Conservation (phyloP, 805 yeast species). For the Candida corydali region DNA sequence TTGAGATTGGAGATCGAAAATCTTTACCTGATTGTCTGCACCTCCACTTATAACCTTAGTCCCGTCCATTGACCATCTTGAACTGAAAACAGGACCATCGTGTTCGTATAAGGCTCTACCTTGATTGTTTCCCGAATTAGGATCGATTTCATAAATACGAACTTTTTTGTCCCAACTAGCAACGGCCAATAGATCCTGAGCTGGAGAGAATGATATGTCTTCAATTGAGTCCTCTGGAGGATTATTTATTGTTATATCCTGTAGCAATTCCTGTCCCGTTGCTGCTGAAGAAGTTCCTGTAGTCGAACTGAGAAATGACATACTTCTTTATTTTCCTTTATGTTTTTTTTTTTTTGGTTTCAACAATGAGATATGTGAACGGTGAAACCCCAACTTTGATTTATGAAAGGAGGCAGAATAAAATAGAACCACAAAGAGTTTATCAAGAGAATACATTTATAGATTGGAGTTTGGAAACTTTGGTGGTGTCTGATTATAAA, state of each 20-base stretch:
- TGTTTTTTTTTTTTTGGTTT: not conserved
- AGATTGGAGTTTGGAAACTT: conserved; percentile 51
- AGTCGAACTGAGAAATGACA: conserved; percentile 34
- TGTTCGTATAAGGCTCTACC: conserved; percentile 90
- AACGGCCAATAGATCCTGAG: conserved; percentile 73
- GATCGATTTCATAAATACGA: conserved; percentile 80
- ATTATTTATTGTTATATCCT: conserved; percentile 66
- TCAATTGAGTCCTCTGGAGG: conserved; percentile 92
- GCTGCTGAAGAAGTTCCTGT: conserved; percentile 32
- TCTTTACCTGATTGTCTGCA: conserved; percentile 79
- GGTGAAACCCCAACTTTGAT: conserved; percentile 12
- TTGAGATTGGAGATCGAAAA: conserved; percentile 78
- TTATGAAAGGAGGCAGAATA: not conserved
- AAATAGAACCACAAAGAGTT: not conserved
- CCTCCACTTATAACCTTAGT: conserved; percentile 69
- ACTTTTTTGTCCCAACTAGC: conserved; percentile 96
- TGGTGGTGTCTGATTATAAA: conserved; percentile 15
- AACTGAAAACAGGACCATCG: conserved; percentile 78
- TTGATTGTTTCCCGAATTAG: conserved; percentile 69
- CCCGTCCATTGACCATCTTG: conserved; percentile 86
- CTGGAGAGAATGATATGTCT: conserved; percentile 82
- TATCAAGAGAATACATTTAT: conserved; percentile 43
- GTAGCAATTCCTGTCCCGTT: conserved; percentile 56
- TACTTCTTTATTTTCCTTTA: conserved; percentile 9
- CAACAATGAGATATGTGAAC: not conserved